Base-by-base conservation (phyloP, 2,329 filamentous ascomycete genomes). In the Penicillium nordicum region DNA sequence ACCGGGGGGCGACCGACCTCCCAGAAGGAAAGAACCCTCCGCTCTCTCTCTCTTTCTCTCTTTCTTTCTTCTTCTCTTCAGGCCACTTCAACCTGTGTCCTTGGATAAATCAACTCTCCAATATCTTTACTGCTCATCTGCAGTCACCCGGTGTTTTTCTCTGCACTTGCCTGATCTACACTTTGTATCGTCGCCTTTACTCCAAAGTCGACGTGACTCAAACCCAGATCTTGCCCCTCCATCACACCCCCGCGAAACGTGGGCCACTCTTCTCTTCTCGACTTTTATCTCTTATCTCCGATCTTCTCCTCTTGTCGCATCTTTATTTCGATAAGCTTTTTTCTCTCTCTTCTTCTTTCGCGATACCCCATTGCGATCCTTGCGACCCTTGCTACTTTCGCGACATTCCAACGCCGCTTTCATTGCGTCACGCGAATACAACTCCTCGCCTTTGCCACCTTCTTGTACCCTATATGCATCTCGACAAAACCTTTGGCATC, bases 231-330 rank as follows among this genome's bases (percentile, higher is more conserved):
- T 45, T 57, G 52, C 43, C 50, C 58, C 61, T 55, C 55, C 58
- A 42, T 47, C 34, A 29, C 53, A 58, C 63, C 64, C 63, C 64
- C 64, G 63, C 64, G 61, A 42, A 65, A 59, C 59, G 61, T 65
- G 63, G 59, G 52, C 45, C 42, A 54, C 44, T 58, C 46, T 43
- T 47, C 48, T 52, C 57, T 61, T 55, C 50, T 59, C 47, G 47
- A 55, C 58, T 16, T 54, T 30, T 29, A 21, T 41, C 21, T 55
- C 44, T 30, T 29, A 21, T 41, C 21, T 55, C 44, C 30, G 47
- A 23, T 53, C 40, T 25, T 38, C 16, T 47, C 47, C 38, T 44
- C 34, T 49, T 34, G 8, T 47, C 44, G 34, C 36, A 21, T 14
- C 36, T 14, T 41, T 44, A 32, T 55, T 55, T 11, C 41, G 34